A percentile compares a stretch with the other conserved stretches of the same genome.
Conservation (phyloP, 179 eudicot species). For the Silene coronaria region DNA sequence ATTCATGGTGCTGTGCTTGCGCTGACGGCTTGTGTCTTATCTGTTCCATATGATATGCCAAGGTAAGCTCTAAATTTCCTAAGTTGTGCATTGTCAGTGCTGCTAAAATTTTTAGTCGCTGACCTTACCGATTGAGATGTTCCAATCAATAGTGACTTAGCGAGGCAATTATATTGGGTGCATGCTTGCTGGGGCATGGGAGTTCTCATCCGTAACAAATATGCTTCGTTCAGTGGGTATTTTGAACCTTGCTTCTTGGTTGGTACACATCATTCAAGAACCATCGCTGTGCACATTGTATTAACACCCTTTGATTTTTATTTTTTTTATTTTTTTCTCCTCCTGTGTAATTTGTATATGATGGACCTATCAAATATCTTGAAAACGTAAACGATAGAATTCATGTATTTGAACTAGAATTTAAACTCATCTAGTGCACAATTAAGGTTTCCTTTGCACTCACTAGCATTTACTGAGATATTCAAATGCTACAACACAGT, state of each 20-base stretch:
- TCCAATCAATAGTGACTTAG: background rate
- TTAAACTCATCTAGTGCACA: background rate
- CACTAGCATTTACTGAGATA: background rate
- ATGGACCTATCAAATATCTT: background rate
- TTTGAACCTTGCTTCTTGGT: background rate
- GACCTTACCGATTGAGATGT: constrained; percentile 6
- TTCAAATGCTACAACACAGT: background rate
- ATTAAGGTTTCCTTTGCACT: background rate
- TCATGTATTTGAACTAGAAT: background rate
- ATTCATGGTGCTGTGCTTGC: constrained; percentile 90
- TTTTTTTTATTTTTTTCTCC: background rate
- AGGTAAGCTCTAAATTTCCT: constrained; percentile 41
- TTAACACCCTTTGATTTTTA: background rate
- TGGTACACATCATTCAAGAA: constrained; percentile 2
- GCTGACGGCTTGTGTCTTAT: constrained; percentile 79
- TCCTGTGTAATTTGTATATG: constrained; percentile 1
- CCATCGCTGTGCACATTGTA: background rate
- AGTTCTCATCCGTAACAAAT: too few species aligned
- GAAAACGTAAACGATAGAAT: background rate
- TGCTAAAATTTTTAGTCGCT: background rate
- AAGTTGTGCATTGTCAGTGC: background rate
- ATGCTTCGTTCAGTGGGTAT: background rate
- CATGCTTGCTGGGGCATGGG: background rate
- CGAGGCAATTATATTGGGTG: background rate
- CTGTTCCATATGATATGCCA: constrained; percentile 97